A percentile compares a stretch with the other conserved stretches of the same genome.
Evolutionary conservation across 495 filamentous ascomycete genomes (phyloP).

Genomic region (Talaromyces nanjingensis): DNA sequence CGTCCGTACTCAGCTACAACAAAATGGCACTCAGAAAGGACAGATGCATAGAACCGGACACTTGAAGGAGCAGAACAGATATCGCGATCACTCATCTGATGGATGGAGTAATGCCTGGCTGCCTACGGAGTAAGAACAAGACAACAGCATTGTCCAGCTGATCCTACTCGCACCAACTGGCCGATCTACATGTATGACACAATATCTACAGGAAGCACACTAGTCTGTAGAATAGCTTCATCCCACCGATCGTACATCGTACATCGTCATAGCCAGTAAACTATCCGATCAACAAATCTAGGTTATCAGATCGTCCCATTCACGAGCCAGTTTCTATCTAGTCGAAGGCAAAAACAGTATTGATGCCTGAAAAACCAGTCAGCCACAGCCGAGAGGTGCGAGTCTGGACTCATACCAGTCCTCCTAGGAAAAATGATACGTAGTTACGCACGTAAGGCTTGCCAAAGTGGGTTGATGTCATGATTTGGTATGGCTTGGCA

Average conservation of each 20-base stretch:
- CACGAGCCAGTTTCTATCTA: too few relatives aligned
- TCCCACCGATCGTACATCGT: background rate
- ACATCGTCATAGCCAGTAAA: background rate
- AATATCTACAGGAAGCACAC: background rate
- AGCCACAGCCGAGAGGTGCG: background rate
- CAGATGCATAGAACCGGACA: background rate
- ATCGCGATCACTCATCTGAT: background rate
- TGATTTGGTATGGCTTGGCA: background rate
- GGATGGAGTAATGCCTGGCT: background rate
- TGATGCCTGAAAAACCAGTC: background rate
- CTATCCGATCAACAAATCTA: background rate
- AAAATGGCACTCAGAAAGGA: background rate
- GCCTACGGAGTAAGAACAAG: too few relatives aligned
- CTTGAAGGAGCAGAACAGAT: background rate
- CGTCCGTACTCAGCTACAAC: background rate
- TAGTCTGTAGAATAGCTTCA: too few relatives aligned
- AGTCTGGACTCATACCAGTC: too few relatives aligned
- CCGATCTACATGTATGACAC: background rate
- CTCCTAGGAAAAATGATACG: too few relatives aligned
- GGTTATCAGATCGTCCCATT: background rate
- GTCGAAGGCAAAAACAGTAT: too few relatives aligned
- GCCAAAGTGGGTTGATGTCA: background rate
- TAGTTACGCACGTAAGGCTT: background rate
- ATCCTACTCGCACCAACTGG: background rate
- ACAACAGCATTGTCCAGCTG: too few relatives aligned